phyloP scores from a whole-genome alignment of 2,329 filamentous ascomycete genomes.

The Aspergillus sp. region DNA sequence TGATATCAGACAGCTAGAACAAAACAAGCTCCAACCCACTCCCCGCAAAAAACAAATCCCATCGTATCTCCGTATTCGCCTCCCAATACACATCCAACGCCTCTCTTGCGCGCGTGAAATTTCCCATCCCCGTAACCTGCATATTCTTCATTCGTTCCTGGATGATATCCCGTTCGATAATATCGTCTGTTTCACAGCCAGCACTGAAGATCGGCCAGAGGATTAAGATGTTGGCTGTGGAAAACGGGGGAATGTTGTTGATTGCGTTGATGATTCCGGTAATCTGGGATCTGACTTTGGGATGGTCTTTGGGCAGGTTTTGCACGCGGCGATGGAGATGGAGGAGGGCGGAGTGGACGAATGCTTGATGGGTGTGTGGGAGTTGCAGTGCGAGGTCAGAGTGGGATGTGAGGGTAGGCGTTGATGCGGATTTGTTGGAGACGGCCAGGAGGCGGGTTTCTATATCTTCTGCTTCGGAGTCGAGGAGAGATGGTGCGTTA shows the following conservation, averaged over 20 bases:
- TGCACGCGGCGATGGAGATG: slow-evolving; percentile 24
- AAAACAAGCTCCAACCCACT: slow-evolving; percentile 18
- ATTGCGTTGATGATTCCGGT: slow-evolving; percentile 15
- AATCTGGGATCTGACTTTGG: slow-evolving; percentile 15
- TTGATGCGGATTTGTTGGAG: too few species aligned
- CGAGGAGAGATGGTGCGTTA: too few species aligned
- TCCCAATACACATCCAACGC: slow-evolving; percentile 17
- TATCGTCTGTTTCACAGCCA: slow-evolving; percentile 21
- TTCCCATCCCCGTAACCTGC: slow-evolving; percentile 23
- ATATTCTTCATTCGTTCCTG: slow-evolving; percentile 22
- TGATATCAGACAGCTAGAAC: slow-evolving; percentile 8
- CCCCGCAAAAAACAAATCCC: slow-evolving; percentile 17
- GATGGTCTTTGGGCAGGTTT: slow-evolving; percentile 10
- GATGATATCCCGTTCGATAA: slow-evolving; percentile 12
- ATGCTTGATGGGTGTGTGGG: slow-evolving; percentile 18
- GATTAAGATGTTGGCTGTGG: slow-evolving; percentile 22
- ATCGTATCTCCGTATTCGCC: slow-evolving; percentile 10
- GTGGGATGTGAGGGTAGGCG: too few species aligned
- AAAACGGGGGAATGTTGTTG: slow-evolving; percentile 13
- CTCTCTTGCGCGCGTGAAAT: slow-evolving; percentile 20
- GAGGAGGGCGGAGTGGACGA: slow-evolving; percentile 22
- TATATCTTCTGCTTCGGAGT: too few species aligned
- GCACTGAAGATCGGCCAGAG: slow-evolving; percentile 29
- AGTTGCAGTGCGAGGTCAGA: slow-evolving; percentile 8
- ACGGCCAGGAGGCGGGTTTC: too few species aligned